A percentile compares a stretch with the other conserved stretches of the same genome.
These are phyloP conservation scores for Cryptococcus deneoformans DNA, from an alignment of 1,284 basidiomycete genomes.

Conservation along the genomic window DNA sequence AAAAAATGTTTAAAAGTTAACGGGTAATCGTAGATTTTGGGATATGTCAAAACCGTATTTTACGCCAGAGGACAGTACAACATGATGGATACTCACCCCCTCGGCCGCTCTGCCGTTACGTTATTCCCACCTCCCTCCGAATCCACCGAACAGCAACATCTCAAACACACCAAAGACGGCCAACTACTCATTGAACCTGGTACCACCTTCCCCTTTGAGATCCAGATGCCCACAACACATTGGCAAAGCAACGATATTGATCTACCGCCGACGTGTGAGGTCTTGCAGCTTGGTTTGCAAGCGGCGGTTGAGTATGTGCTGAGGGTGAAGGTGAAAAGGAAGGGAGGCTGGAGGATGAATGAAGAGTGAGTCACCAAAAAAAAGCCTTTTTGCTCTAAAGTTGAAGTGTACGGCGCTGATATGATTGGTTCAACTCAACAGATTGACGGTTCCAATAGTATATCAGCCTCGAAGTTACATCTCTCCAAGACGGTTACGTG, in stretches of 20 bases:
- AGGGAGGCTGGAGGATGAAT: constrained; percentile 29
- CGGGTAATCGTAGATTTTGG: constrained; percentile 19
- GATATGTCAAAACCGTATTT: constrained; percentile 29
- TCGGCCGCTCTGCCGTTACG: constrained; percentile 13
- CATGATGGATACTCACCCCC: constrained; percentile 31
- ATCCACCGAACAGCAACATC: background rate
- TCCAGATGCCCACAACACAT: constrained; percentile 31
- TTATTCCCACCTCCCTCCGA: constrained; percentile 20
- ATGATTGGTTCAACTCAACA: constrained; percentile 4
- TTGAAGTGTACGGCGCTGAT: background rate
- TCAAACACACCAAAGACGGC: constrained; percentile 12
- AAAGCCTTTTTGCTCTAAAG: too few species aligned
- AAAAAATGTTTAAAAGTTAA: background rate
- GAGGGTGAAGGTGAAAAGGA: constrained; percentile 28
- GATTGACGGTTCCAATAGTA: constrained; percentile 29
- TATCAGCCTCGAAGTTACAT: constrained; percentile 35
- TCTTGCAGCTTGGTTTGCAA: constrained; percentile 36
- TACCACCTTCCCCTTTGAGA: constrained; percentile 20
- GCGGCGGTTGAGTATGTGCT: constrained; percentile 32
- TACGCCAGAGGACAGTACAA: constrained; percentile 37
- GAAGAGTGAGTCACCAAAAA: constrained; percentile 26
- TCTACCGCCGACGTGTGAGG: constrained; percentile 27
- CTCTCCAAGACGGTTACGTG: constrained; percentile 26
- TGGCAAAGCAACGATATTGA: constrained; percentile 21
- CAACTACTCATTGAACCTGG: constrained; percentile 19